Percentiles rank a stretch among this genome's conserved stretches.
These are phyloP conservation scores for Colletotrichum tabaci DNA, from an alignment of 2,329 filamentous ascomycete genomes.

Conservation along the genomic window DNA sequence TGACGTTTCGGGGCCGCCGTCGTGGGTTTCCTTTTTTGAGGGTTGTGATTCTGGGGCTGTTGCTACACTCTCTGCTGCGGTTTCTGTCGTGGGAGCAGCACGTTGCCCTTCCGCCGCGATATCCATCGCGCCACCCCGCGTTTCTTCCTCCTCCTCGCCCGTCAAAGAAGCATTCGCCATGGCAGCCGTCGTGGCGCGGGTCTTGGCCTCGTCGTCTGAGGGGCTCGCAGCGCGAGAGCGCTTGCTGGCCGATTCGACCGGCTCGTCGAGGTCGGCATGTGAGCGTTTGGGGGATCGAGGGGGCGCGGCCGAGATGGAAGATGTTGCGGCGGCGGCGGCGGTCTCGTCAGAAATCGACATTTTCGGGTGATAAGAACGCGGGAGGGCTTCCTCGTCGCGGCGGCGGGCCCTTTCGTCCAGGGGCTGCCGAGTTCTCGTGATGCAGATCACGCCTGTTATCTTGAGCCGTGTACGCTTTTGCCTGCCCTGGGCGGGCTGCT, in stretches of 20 bases:
- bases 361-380: too few species aligned
- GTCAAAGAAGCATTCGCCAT: constrained; percentile 20
- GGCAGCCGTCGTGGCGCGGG: constrained; percentile 17
- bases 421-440: not conserved
- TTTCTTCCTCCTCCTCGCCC: not conserved
- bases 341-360: not conserved
- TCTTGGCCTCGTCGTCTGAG: constrained; percentile 14
- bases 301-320: too few species aligned
- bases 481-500: not conserved
- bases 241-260: constrained; percentile 17
- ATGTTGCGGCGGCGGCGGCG: not conserved
- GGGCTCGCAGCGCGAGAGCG: constrained; percentile 30
- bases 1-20: not conserved
- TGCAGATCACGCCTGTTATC: not conserved
- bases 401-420: not conserved
- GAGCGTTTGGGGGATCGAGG: constrained; percentile 34
- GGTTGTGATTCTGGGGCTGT: not conserved
- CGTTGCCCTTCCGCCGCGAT: constrained; percentile 1
- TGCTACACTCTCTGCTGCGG: not conserved
- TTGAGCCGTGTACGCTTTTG: not conserved
- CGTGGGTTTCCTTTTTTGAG: not conserved
- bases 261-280: constrained; percentile 19
- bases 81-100: not conserved
- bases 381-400: not conserved
- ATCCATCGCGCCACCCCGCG: not conserved